These are phyloP conservation scores for Salix koriyanagi DNA, from an alignment of 345 rosid genomes.

Conservation along the genomic window DNA sequence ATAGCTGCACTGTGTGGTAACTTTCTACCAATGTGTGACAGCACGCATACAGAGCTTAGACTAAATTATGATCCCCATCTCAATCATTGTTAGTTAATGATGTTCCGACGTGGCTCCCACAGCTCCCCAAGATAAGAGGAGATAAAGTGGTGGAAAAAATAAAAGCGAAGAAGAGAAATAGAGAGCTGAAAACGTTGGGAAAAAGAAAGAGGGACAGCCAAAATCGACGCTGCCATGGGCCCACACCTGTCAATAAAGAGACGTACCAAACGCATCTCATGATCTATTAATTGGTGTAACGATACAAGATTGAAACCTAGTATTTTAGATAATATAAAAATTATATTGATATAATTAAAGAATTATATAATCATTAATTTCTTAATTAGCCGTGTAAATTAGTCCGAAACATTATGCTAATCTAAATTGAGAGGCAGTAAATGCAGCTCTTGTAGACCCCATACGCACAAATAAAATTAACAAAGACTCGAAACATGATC, in stretches of 20 bases:
- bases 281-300: not conserved
- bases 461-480: not conserved
- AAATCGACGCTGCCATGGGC: constrained; percentile 29
- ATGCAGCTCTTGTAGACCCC: constrained; percentile 9
- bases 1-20: no score
- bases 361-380: no score
- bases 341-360: no score
- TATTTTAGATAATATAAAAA: no score
- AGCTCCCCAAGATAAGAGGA: constrained; percentile 35
- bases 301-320: no score
- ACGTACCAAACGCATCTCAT: constrained; percentile 14
- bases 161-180: not conserved
- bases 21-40: no score
- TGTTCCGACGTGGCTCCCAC: constrained; percentile 34
- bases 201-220: constrained; percentile 5
- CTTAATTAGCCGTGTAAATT: no score
- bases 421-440: not conserved
- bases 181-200: constrained; percentile 1
- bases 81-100: not conserved
- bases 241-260: constrained; percentile 14
- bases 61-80: not conserved
- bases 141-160: not conserved
- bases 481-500: not conserved
- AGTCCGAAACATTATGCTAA: no score
- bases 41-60: no score